Percentiles rank a stretch among this genome's conserved stretches.
Conservation (phyloP, 2,329 filamentous ascomycete species). For the Aspergillus quadrilineatus region DNA sequence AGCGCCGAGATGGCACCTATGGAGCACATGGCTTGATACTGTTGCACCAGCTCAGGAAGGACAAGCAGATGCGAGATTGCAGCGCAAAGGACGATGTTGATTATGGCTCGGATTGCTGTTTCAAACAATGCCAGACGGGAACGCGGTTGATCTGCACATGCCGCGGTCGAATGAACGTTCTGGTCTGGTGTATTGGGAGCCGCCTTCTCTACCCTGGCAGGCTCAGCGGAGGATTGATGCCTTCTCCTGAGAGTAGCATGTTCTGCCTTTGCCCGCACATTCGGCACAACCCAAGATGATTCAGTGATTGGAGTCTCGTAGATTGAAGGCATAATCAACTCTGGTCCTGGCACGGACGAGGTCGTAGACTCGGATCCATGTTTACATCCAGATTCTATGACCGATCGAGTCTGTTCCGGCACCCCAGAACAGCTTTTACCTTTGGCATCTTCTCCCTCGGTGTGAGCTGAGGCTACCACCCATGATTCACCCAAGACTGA, state of each 20-base stretch:
- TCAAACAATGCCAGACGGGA: neutral
- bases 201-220: neutral
- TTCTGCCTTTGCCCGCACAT: conserved; percentile 20
- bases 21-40: conserved; percentile 30
- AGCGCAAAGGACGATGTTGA: conserved; percentile 31
- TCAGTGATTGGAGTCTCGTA: conserved; percentile 35
- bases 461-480: conserved; percentile 33
- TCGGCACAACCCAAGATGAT: conserved; percentile 35
- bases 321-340: conserved; percentile 44
- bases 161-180: neutral
- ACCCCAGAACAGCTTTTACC: conserved; percentile 5
- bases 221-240: conserved; percentile 17
- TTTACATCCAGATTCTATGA: conserved; percentile 11
- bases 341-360: conserved; percentile 36
- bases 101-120: conserved; percentile 18
- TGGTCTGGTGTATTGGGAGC: neutral
- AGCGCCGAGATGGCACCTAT: conserved; percentile 24
- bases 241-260: conserved; percentile 23
- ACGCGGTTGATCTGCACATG: neutral
- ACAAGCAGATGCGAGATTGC: conserved; percentile 35
- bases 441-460: conserved; percentile 16
- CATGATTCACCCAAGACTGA: conserved; percentile 38
- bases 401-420: conserved; percentile 13
- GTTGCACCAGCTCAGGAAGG: conserved; percentile 36
- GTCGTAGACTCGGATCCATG: conserved; percentile 25